phyloP scores from a whole-genome alignment of 805 yeast genomes.

The Teunomyces lycoperdinae region DNA sequence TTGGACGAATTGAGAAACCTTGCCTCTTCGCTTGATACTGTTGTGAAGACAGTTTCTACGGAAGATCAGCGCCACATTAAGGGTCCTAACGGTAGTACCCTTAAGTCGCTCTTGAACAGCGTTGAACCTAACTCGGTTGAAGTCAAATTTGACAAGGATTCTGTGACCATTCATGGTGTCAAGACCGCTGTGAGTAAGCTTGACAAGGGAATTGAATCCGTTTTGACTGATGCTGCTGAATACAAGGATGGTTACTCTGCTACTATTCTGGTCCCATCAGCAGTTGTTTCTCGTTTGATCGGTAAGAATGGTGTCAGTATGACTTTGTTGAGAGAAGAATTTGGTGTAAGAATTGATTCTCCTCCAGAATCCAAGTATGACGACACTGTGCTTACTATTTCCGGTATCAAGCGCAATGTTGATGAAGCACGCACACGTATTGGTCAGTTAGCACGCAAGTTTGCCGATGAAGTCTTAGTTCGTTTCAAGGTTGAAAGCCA shows the following conservation, averaged over 20 bases:
- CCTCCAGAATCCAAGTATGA: slow-evolving; percentile 21
- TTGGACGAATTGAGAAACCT: slow-evolving; percentile 58
- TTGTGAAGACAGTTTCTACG: slow-evolving; percentile 48
- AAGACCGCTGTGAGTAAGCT: slow-evolving; percentile 58
- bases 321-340: slow-evolving; percentile 65
- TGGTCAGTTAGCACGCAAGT: slow-evolving; percentile 56
- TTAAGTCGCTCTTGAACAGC: slow-evolving; percentile 41
- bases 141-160: slow-evolving; percentile 47
- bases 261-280: slow-evolving; percentile 60
- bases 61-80: slow-evolving; percentile 55
- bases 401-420: slow-evolving; percentile 78
- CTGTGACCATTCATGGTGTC: slow-evolving; percentile 66
- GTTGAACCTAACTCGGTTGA: slow-evolving; percentile 38
- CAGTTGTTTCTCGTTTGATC: slow-evolving; percentile 72
- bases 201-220: slow-evolving; percentile 48
- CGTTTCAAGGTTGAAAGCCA: slow-evolving; percentile 69
- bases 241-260: slow-evolving; percentile 45
- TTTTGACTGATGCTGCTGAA: slow-evolving; percentile 55
- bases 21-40: slow-evolving; percentile 51
- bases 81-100: slow-evolving; percentile 62
- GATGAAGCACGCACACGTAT: slow-evolving; percentile 67
- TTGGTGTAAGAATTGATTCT: slow-evolving; percentile 73
- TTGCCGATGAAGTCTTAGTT: slow-evolving; percentile 76
- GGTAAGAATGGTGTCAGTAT: slow-evolving; percentile 86
- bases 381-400: slow-evolving; percentile 49